Evolutionary conservation across 2,329 filamentous ascomycete species (phyloP).

Genomic region (Sporothrix brunneoviolacea): DNA sequence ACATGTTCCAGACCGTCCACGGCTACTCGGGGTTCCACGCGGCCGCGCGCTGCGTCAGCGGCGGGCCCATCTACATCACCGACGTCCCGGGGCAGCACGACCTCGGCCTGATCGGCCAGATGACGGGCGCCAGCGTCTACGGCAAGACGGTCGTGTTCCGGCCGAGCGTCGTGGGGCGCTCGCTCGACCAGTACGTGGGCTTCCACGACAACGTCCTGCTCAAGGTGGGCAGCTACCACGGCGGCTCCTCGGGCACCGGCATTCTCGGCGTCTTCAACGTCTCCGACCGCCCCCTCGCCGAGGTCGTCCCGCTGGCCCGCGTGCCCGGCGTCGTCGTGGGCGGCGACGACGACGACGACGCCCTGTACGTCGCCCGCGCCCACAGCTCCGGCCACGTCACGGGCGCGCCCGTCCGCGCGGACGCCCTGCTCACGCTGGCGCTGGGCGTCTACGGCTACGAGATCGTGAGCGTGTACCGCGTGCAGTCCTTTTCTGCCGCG

Average conservation of each 20-base stretch:
- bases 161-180: constrained; percentile 66
- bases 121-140: constrained; percentile 66
- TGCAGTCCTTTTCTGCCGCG: constrained; percentile 47
- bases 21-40: constrained; percentile 78
- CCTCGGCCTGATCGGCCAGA: constrained; percentile 65
- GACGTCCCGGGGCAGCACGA: constrained; percentile 81
- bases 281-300: constrained; percentile 52
- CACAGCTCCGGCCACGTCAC: constrained; percentile 62
- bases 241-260: constrained; percentile 54
- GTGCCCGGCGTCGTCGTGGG: constrained; percentile 61
- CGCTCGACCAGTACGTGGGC: constrained; percentile 64
- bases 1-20: constrained; percentile 61
- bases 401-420: constrained; percentile 39
- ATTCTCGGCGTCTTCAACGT: constrained; percentile 85
- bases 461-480: constrained; percentile 68
- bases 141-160: constrained; percentile 76
- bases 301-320: constrained; percentile 61
- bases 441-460: constrained; percentile 67
- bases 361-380: constrained; percentile 64
- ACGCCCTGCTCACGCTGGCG: constrained; percentile 50
- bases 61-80: constrained; percentile 91
- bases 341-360: constrained; percentile 10
- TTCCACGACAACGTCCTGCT: constrained; percentile 70
- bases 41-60: constrained; percentile 80
- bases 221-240: constrained; percentile 73